Evolutionary conservation across 2,329 filamentous ascomycete species (phyloP).

Genomic region (Drechslerella stenobrocha): DNA sequence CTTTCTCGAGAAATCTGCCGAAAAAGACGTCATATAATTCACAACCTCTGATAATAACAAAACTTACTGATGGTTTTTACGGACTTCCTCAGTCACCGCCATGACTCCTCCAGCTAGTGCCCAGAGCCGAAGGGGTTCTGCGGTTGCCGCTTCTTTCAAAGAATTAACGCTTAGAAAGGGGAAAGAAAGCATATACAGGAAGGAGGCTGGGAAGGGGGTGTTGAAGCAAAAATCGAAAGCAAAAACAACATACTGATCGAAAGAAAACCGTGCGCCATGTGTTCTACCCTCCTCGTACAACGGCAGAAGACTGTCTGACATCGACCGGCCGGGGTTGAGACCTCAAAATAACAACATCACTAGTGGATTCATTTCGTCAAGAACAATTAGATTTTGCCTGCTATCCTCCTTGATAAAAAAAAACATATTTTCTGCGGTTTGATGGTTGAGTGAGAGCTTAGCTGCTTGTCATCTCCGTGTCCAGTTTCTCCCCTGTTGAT

Average conservation of each 20-base stretch:
- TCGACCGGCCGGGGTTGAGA: background rate
- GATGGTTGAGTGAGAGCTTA: constrained; percentile 44
- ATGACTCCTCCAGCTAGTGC: background rate
- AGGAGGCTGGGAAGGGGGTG: constrained; percentile 4
- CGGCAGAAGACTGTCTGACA: constrained; percentile 4
- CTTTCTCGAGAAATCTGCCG: constrained; percentile 33
- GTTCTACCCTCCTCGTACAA: constrained; percentile 18
- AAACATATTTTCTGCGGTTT: constrained; percentile 21
- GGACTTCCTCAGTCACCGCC: constrained; percentile 9
- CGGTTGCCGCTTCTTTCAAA: constrained; percentile 9
- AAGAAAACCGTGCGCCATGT: constrained; percentile 8
- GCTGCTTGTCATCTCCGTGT: constrained; percentile 48
- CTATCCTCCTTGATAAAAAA: constrained; percentile 7
- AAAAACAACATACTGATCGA: constrained; percentile 45
- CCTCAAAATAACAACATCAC: background rate
- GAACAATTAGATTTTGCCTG: constrained; percentile 37
- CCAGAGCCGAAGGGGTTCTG: constrained; percentile 6
- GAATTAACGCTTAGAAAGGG: constrained; percentile 27
- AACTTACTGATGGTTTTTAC: constrained; percentile 38
- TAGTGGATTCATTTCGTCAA: constrained; percentile 10
- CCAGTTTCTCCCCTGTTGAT: constrained; percentile 20
- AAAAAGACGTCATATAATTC: constrained; percentile 44
- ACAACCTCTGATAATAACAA: constrained; percentile 34
- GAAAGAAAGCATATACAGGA: constrained; percentile 27
- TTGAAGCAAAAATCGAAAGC: constrained; percentile 11